phyloP scores from a whole-genome alignment of 2,329 filamentous ascomycete species.

The Clarireedia paspali region DNA sequence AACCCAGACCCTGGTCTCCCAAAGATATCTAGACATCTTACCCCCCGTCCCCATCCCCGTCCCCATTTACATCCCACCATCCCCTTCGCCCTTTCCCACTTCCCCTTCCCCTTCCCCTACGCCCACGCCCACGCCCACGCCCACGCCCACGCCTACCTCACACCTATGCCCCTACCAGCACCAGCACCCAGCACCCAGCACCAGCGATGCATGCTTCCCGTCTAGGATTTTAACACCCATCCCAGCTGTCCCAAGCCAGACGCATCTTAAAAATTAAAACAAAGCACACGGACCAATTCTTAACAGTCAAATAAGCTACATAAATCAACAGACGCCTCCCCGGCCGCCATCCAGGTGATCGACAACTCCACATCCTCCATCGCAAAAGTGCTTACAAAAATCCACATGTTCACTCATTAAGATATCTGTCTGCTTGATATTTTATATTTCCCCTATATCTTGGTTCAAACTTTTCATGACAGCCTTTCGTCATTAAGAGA shows the following conservation, averaged over 20 bases:
- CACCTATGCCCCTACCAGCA: too few relatives aligned
- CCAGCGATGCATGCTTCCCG: too few relatives aligned
- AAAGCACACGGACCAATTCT: not conserved
- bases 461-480: not conserved
- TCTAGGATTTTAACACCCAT: too few relatives aligned
- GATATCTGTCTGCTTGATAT: not conserved
- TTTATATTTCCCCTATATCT: not conserved
- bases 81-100: too few relatives aligned
- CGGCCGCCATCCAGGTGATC: conserved; percentile 34
- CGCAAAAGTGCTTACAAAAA: not conserved
- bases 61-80: too few relatives aligned
- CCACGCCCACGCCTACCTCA: too few relatives aligned
- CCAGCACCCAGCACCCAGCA: too few relatives aligned
- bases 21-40: too few relatives aligned
- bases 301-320: conserved; percentile 15
- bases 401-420: not conserved
- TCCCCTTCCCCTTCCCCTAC: too few relatives aligned
- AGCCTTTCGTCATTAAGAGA: not conserved
- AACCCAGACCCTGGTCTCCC: too few relatives aligned
- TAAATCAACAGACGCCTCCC: conserved; percentile 29
- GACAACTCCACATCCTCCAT: conserved; percentile 31
- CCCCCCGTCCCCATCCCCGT: too few relatives aligned
- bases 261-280: not conserved
- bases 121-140: too few relatives aligned
- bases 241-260: not conserved